Conservation (phyloP, 2,329 filamentous ascomycete genomes). For the Celoporthe dispersa region DNA sequence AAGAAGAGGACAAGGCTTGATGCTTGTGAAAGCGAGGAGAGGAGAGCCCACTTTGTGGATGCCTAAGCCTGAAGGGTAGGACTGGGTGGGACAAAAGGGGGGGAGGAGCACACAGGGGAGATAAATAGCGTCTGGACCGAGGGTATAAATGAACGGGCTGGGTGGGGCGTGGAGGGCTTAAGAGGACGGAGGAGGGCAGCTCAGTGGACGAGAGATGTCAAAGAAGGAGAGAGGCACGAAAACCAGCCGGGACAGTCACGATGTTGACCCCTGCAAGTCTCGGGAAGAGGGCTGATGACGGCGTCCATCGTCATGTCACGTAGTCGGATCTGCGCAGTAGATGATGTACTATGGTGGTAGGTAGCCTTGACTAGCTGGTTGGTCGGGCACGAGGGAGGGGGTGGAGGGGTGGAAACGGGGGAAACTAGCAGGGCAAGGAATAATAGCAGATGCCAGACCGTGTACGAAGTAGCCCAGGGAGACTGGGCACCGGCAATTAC, state of each 20-base stretch:
- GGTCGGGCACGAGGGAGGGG: not conserved
- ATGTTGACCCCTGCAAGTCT: conserved; percentile 26
- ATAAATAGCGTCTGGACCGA: conserved; percentile 38
- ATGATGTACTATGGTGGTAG: not conserved
- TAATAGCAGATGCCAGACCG: not conserved
- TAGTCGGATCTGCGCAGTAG: not conserved
- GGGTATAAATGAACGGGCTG: conserved; percentile 40
- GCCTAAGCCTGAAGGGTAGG: not conserved
- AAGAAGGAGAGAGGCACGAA: conserved; percentile 24
- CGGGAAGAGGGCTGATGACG: conserved; percentile 21
- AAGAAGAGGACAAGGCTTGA: conserved; percentile 36
- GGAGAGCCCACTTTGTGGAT: conserved; percentile 35
- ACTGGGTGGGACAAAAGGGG: conserved; percentile 17
- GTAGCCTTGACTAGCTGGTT: not conserved
- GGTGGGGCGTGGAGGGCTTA: conserved; percentile 35
- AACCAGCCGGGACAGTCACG: conserved; percentile 28
- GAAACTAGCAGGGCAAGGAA: not conserved
- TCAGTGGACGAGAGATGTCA: conserved; percentile 20
- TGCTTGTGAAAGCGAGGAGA: conserved; percentile 38
- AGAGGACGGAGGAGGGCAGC: conserved; percentile 38
- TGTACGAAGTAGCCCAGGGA: not conserved
- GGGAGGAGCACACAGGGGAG: conserved; percentile 34
- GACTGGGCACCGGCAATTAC: no score
- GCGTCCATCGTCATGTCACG: conserved; percentile 20
- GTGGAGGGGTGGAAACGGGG: not conserved